Base-by-base conservation (phyloP, 2,329 filamentous ascomycete genomes). In the Trichoderma aggressivum region DNA sequence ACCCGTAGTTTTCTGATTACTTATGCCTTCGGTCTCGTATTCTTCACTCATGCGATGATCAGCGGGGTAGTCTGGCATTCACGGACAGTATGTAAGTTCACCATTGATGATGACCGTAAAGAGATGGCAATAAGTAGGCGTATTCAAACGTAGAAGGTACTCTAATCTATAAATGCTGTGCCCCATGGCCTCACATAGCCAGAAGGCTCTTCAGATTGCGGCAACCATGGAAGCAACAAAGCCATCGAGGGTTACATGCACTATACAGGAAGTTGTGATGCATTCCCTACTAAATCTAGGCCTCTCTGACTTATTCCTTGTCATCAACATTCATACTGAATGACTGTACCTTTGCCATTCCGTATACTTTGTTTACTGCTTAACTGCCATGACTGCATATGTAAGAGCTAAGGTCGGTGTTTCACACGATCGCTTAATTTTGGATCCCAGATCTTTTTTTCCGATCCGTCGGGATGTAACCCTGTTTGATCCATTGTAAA, bases 391-490 rank as follows among this genome's bases (percentile, higher is more conserved):
- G n/a, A n/a, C 12, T 39, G 34, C 34, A 10, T 16, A 39, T 8
- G 21, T 47, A 12, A 10, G 24, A 30, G 53, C 34, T 11, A 18
- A 18, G 18, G 24, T 58, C 26, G 26, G 34, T 32, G 32, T 14
- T 18, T 30, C 30, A 21, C 12, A 21, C 32, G 34, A 43, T 39
- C 39, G 16, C 28, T 26, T 64, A 36, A 3, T 53, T 34, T 26
- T 34, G 32, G 3, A 50, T 18, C 30, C 30, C 26, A 67, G 65
- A 50, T 36, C 26, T 28, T 43, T 4, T 59, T 32, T 18, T 60
- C 55, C 64, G 53, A 67, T 43, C 55, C 65, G 65, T 68, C 65
- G 65, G 65, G 34, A 68, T 68, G 34, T 34, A 60, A 60, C 55
- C 55, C 12, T 60, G n/a, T 6, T 18, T 24, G 6, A 47, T 26